Percentiles rank a stretch among this genome's conserved stretches.
Evolutionary conservation across 176 grass and related monocot species (phyloP).

Genomic region (Carex myosuroides): DNA sequence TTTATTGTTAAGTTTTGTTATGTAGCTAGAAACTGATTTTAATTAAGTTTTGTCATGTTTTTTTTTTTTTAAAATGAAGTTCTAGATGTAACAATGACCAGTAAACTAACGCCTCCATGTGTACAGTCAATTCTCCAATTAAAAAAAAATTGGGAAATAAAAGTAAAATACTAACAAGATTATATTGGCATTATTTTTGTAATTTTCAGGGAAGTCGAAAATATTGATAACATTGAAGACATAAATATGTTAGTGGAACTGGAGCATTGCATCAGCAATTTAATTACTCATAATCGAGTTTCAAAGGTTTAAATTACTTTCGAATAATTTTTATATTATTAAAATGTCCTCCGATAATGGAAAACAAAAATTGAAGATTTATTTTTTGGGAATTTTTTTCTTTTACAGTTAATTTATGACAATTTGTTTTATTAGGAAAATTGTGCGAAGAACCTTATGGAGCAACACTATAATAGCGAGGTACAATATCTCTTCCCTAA

Average conservation of each 20-base stretch:
- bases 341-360: background rate
- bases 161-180: background rate
- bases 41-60: background rate
- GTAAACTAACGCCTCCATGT: too few species aligned
- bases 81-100: background rate
- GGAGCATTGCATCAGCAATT: background rate
- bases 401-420: background rate
- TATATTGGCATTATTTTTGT: background rate
- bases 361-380: background rate
- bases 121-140: background rate
- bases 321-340: background rate
- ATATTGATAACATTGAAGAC: constrained; percentile 8
- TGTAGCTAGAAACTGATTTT: background rate
- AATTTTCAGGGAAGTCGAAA: constrained; percentile 1
- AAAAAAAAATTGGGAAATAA: background rate
- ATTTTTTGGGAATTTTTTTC: background rate
- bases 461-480: background rate
- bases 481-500: background rate
- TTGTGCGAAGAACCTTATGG: background rate
- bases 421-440: background rate
- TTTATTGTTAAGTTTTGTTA: background rate
- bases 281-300: background rate
- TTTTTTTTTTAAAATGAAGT: background rate
- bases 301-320: background rate
- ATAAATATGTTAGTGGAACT: background rate